Evolutionary conservation across 345 rosid genomes (phyloP).

Genomic region (Combretum micranthum): DNA sequence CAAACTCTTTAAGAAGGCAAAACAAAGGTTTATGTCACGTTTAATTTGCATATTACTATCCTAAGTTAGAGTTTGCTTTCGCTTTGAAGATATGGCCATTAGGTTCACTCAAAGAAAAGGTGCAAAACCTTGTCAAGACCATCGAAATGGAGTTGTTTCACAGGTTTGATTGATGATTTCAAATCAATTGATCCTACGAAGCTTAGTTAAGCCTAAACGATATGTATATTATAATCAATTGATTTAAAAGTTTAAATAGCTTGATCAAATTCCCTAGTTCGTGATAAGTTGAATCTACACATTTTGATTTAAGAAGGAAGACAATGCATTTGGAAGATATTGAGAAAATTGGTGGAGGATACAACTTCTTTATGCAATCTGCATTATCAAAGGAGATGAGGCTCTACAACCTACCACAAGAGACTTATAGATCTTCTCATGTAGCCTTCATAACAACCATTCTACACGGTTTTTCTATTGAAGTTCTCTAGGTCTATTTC

Average conservation of each 20-base stretch:
- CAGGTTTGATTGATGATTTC: slow-evolving; percentile 26
- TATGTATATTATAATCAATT: neutral
- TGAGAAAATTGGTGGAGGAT: slow-evolving; percentile 47
- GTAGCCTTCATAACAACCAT: slow-evolving; percentile 40
- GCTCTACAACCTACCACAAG: slow-evolving; percentile 21
- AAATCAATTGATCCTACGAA: slow-evolving; percentile 30
- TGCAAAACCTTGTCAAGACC: slow-evolving; percentile 59
- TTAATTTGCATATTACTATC: neutral
- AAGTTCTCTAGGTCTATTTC: slow-evolving; percentile 42
- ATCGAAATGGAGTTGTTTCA: slow-evolving; percentile 65
- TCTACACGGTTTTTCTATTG: slow-evolving; percentile 54
- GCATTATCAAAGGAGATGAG: slow-evolving; percentile 37
- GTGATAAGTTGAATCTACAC: too few species aligned
- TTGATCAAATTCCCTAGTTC: too few species aligned
- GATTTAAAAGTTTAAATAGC: too few species aligned
- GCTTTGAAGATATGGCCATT: slow-evolving; percentile 42
- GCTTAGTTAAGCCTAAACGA: slow-evolving; percentile 41
- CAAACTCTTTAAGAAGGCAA: slow-evolving; percentile 58
- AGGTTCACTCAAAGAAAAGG: slow-evolving; percentile 52
- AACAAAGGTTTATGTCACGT: slow-evolving; percentile 34
- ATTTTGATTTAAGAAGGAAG: slow-evolving; percentile 30
- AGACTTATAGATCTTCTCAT: slow-evolving; percentile 23
- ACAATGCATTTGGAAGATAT: slow-evolving; percentile 30
- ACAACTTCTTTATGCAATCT: slow-evolving; percentile 48
- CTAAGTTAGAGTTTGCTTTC: too few species aligned